Base-by-base conservation (phyloP, 345 rosid species). In the Salix caprea region DNA sequence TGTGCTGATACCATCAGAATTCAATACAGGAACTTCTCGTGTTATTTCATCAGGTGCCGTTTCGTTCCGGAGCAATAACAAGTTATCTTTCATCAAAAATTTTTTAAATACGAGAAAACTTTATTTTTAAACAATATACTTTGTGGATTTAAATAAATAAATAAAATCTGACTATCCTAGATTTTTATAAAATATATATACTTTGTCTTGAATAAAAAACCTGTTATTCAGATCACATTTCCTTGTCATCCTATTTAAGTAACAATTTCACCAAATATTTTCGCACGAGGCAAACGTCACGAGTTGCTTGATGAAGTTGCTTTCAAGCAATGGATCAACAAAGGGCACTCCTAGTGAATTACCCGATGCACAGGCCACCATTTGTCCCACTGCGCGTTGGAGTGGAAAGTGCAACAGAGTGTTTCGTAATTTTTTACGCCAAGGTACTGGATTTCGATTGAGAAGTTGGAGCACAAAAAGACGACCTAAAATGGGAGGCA, bases 401-500 rank as follows among this genome's bases (percentile, higher is more conserved):
- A 2, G 97, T 71, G 0, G 97, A 88, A 13, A 95, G 90, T 8
- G 99, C 89, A 11, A 91, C 60, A 48, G 91, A 90, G 84, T 91
- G 97, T 80, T 89, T 91, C 84, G 93, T 75, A 69, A 36, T 89
- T 77, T 78, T 37, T 61, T 77, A 40, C 89, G 88, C 99, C 99
- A 95, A 6, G 94, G 77, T 46, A 65, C 70, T 1, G 94, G 73
- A 77, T 75, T 93, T 72, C 94, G 83, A 77, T 85, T 86, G 69
- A 91, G 94, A 52, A 95, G 87, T 23, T 90, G 89, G 48, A 85
- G 92, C 24, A 83, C 88, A 12, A 87, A 95, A 14, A 93, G 90
- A 13, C 96, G 97, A 46, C 99, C 99, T n/a, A 91, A 75, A 84
- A 97, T 95, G 71, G 91, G 99, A 88, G 39, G 90, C 78, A 66